Evolutionary conservation across 108 stramenopile species (phyloP).

Genomic region (Thalassiosira profunda): DNA sequence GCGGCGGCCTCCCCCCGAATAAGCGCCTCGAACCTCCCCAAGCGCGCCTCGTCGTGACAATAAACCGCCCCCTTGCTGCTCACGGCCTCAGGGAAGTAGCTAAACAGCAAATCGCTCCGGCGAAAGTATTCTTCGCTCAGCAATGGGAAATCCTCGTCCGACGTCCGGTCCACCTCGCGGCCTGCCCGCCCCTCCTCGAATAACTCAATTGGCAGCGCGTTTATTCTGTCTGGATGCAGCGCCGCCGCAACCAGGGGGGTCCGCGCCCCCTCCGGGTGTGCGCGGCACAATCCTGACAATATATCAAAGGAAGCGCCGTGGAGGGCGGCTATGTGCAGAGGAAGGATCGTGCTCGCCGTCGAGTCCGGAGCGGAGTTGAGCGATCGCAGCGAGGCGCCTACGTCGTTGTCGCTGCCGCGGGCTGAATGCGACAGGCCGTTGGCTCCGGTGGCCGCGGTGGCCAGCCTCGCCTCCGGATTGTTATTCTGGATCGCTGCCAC

Average conservation of each 20-base stretch:
- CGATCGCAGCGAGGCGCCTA: neutral
- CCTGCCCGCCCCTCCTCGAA: constrained; percentile 45
- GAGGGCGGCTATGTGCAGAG: constrained; percentile 45
- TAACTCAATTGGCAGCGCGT: constrained; percentile 25
- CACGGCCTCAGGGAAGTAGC: constrained; percentile 40
- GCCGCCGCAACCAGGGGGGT: constrained; percentile 25
- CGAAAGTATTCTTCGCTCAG: constrained; percentile 15
- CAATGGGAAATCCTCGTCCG: neutral
- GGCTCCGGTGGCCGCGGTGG: constrained; percentile 28
- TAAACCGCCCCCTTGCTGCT: constrained; percentile 7
- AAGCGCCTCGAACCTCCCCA: constrained; percentile 30
- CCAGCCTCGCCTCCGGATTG: constrained; percentile 14
- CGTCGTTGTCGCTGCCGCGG: too few relatives aligned
- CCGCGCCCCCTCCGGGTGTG: constrained; percentile 45
- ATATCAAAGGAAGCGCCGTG: constrained; percentile 36
- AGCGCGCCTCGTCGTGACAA: constrained; percentile 16
- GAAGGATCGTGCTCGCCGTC: constrained; percentile 6
- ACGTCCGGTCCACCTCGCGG: constrained; percentile 28
- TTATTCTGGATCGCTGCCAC: neutral
- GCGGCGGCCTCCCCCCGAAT: constrained; percentile 29
- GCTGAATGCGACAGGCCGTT: too few relatives aligned
- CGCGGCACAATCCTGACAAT: constrained; percentile 27
- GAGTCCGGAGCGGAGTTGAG: constrained; percentile 4
- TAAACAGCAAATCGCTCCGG: constrained; percentile 41
- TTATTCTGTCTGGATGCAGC: neutral